Percentiles rank a stretch among this genome's conserved stretches.
Evolutionary conservation across 2,329 filamentous ascomycete species (phyloP).

Genomic region (Fusarium pseudocircinatum): DNA sequence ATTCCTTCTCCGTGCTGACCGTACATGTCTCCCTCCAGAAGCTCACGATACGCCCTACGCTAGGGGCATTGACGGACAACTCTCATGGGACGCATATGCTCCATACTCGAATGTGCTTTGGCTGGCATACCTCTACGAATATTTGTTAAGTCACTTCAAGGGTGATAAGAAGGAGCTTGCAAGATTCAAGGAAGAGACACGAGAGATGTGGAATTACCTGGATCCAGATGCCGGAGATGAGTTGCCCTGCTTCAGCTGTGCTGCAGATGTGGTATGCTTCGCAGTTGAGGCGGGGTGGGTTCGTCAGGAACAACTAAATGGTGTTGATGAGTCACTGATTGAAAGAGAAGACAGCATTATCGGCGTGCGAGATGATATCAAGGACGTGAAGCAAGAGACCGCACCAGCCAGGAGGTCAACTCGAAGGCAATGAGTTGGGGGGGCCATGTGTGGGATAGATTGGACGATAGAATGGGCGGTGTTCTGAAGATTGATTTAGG

Average conservation of each 20-base stretch:
- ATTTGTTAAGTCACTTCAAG: constrained; percentile 58
- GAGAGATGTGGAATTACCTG: constrained; percentile 64
- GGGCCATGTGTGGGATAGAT: not conserved
- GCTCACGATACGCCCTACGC: constrained; percentile 60
- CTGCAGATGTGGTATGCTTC: constrained; percentile 66
- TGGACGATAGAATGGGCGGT: constrained; percentile 1
- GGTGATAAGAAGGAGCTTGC: constrained; percentile 58
- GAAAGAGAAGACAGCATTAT: constrained; percentile 56
- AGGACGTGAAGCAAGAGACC: constrained; percentile 31
- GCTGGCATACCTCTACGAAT: constrained; percentile 70
- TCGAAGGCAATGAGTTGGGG: constrained; percentile 22
- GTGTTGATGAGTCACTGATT: constrained; percentile 47
- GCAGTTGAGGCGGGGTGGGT: constrained; percentile 68
- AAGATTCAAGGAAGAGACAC: constrained; percentile 58
- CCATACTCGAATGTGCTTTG: constrained; percentile 74
- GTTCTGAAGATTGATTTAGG: constrained; percentile 4
- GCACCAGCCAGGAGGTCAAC: constrained; percentile 41
- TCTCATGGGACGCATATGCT: constrained; percentile 64
- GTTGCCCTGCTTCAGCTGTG: constrained; percentile 63
- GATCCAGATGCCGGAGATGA: constrained; percentile 59
- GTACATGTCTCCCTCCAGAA: constrained; percentile 59
- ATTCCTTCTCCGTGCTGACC: constrained; percentile 62
- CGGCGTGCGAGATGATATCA: constrained; percentile 41
- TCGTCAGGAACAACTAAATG: constrained; percentile 60
- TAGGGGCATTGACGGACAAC: constrained; percentile 55